Evolutionary conservation across 306 rosid species (phyloP).

Genomic region (Carpinus viminea): DNA sequence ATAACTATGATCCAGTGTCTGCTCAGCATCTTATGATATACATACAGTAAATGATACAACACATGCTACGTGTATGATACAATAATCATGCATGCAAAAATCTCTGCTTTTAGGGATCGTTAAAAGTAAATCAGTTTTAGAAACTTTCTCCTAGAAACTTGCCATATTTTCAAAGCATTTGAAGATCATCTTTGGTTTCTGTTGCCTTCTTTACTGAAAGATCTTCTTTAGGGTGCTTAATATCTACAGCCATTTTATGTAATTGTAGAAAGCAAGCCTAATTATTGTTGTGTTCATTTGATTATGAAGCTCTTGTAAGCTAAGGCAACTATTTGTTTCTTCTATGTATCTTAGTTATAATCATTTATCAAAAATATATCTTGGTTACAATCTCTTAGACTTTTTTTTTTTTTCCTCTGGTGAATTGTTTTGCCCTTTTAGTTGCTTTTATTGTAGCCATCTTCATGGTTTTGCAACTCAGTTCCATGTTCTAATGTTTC

Average conservation of each 20-base stretch:
- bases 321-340: conserved; percentile 8
- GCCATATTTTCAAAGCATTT: background rate
- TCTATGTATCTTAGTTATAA: background rate
- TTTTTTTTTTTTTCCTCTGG: background rate
- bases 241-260: background rate
- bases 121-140: background rate
- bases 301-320: conserved; percentile 15
- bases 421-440: conserved; percentile 6
- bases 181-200: conserved; percentile 1
- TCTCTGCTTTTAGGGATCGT: background rate
- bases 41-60: background rate
- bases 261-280: background rate
- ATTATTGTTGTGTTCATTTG: background rate
- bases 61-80: background rate
- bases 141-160: background rate
- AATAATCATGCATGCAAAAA: background rate
- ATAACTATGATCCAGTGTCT: background rate
- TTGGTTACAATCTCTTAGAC: conserved; percentile 13
- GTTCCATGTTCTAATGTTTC: conserved; percentile 25
- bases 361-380: background rate
- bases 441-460: conserved; percentile 20
- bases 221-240: background rate
- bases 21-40: background rate
- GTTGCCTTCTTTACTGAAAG: background rate
- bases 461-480: conserved; percentile 25